phyloP scores from a whole-genome alignment of 2,329 filamentous ascomycete genomes.

The Fusarium circinatum region DNA sequence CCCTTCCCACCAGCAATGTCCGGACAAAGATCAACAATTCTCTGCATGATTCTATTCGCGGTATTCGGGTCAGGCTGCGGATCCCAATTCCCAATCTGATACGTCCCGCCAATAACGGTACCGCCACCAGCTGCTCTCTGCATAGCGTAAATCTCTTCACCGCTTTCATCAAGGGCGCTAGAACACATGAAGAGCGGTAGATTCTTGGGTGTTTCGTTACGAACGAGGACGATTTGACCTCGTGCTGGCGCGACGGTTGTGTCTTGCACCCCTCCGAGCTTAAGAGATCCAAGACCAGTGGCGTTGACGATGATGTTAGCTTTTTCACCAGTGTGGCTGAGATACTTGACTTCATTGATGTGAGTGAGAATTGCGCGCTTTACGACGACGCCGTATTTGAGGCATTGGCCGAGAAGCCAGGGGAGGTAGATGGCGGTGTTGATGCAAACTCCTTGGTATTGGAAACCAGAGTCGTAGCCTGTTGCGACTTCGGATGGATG shows the following conservation, averaged over 20 bases:
- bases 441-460: conserved; percentile 88
- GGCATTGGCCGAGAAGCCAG: conserved; percentile 84
- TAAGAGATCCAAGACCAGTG: conserved; percentile 79
- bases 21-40: conserved; percentile 72
- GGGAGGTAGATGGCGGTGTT: conserved; percentile 89
- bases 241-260: conserved; percentile 76
- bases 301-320: conserved; percentile 84
- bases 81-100: conserved; percentile 84
- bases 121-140: conserved; percentile 80
- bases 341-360: conserved; percentile 71
- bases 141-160: conserved; percentile 86
- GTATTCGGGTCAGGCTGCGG: conserved; percentile 79
- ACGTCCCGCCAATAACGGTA: conserved; percentile 84
- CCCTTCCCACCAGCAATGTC: conserved; percentile 72
- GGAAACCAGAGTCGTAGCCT: conserved; percentile 76
- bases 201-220: conserved; percentile 69
- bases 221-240: conserved; percentile 85
- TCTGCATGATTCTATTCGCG: conserved; percentile 83
- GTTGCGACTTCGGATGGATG: conserved; percentile 65
- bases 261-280: conserved; percentile 85
- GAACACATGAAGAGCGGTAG: conserved; percentile 75
- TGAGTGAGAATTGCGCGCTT: conserved; percentile 72
- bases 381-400: conserved; percentile 76
- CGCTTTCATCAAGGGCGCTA: conserved; percentile 76
- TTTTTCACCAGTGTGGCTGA: conserved; percentile 61